Conservation (phyloP, 805 yeast species). For the Yarrowia bubula region DNA sequence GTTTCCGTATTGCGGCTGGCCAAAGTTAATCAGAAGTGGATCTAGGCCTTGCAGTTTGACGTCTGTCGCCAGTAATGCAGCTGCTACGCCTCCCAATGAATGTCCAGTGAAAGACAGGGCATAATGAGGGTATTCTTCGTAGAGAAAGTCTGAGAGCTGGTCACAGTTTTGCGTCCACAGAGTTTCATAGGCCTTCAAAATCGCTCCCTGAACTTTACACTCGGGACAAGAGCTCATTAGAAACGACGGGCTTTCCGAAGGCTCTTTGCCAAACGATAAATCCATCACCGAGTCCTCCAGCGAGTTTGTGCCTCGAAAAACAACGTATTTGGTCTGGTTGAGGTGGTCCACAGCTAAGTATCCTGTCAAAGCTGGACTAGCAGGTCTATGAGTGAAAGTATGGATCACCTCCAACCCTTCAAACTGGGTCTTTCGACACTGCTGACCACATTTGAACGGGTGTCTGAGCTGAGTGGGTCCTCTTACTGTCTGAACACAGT, state of each 20-base stretch:
- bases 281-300: constrained; percentile 12
- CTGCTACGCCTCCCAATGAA: constrained; percentile 17
- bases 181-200: not conserved
- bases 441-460: constrained; percentile 10
- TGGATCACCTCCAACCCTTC: constrained; percentile 6
- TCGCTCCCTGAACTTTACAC: constrained; percentile 13
- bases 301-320: constrained; percentile 20
- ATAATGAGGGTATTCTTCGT: not conserved
- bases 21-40: constrained; percentile 7
- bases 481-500: constrained; percentile 3
- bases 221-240: not conserved
- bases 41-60: not conserved
- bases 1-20: constrained; percentile 35
- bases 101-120: constrained; percentile 7
- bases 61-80: constrained; percentile 4
- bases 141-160: not conserved
- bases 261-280: constrained; percentile 10
- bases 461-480: constrained; percentile 12
- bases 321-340: constrained; percentile 18
- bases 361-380: not conserved
- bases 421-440: constrained; percentile 7
- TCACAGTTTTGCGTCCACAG: not conserved
- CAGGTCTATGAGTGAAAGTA: not conserved
- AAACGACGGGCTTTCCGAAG: not conserved
- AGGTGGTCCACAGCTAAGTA: constrained; percentile 14